Evolutionary conservation across 208 protist species (phyloP), one percentile per base, ranked within the genome.

Genomic region (Herpetomonas tarakana): DNA sequence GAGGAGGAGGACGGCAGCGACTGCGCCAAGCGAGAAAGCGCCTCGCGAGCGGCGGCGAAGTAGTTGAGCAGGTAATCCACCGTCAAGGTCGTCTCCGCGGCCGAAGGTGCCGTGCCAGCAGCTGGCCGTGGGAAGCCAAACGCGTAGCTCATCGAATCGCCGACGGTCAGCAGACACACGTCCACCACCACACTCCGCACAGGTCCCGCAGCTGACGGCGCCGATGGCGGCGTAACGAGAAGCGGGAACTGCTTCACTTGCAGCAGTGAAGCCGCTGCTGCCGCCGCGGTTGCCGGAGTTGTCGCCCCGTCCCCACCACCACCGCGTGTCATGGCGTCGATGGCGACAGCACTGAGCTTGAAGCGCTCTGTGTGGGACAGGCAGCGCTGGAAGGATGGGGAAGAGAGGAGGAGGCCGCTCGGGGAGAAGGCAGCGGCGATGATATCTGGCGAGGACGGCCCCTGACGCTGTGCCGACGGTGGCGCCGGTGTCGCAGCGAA

Each of bases 401-500:
- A 88, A 18, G 77, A 74, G 41, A 57, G 65, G 26, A 91, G 70
- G 26, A 91, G 67, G 0, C 84, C 84, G 45, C 68, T 76, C 21
- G 73, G 71, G n/a, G 76, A 82, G 62, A 74, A 91, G 19, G 61
- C 68, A 11, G 84, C 74, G 49, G 81, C 56, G 26, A 88, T 56
- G 27, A 67, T 62, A 3, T 51, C 30, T 16, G 52, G 25, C 35
- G 53, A 52, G 22, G n/a, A 18, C 0, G 53, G 38, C 1, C 16
- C 25, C 22, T 28, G 2, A 65, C 54, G 68, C n/a, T n/a, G n/a
- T n/a, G n/a, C n/a, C n/a, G n/a, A n/a, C n/a, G n/a, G n/a, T n/a
- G n/a, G n/a, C n/a, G n/a, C n/a, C n/a, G n/a, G n/a, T n/a, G n/a
- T n/a, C n/a, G n/a, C n/a, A n/a, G n/a, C n/a, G n/a, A n/a, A n/a